These are phyloP conservation scores for Trichoderma aggressivum DNA, from an alignment of 2,329 filamentous ascomycete species.

Conservation along the genomic window DNA sequence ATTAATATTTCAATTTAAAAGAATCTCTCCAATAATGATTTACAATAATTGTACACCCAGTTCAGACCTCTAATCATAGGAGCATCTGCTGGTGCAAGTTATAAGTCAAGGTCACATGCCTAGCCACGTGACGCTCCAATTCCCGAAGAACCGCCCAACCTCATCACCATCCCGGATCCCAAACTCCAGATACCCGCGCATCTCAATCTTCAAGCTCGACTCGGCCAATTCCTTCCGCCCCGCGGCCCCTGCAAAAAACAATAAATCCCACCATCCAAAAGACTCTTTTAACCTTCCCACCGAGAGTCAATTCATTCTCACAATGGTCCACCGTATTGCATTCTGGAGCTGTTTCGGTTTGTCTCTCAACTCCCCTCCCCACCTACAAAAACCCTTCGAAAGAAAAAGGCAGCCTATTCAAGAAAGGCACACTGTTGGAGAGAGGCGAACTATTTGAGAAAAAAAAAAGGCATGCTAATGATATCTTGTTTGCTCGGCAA, in stretches of 20 bases:
- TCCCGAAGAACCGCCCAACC: conserved; percentile 20
- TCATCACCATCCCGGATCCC: conserved; percentile 28
- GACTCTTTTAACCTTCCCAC: neutral
- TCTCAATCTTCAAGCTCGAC: neutral
- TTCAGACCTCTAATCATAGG: neutral
- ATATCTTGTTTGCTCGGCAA: neutral
- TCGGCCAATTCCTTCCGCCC: conserved; percentile 19
- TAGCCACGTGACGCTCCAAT: neutral
- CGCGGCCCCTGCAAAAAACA: conserved; percentile 12
- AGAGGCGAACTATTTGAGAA: too few relatives aligned
- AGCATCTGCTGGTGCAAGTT: neutral
- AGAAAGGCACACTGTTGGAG: too few relatives aligned
- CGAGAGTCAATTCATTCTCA: conserved; percentile 25
- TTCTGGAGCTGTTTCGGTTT: conserved; percentile 93
- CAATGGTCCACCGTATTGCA: conserved; percentile 63
- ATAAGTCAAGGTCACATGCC: neutral
- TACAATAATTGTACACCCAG: neutral
- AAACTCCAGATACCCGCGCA: conserved; percentile 22
- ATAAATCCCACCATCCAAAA: neutral
- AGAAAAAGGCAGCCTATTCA: too few relatives aligned
- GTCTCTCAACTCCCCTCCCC: conserved; percentile 30
- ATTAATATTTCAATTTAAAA: neutral
- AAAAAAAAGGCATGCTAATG: neutral
- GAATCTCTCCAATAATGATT: neutral
- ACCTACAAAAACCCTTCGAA: neutral